Percentiles rank a stretch among this genome's conserved stretches.
phyloP scores from a whole-genome alignment of 768 basidiomycete genomes.

The Sporobolomyces phaffii region DNA sequence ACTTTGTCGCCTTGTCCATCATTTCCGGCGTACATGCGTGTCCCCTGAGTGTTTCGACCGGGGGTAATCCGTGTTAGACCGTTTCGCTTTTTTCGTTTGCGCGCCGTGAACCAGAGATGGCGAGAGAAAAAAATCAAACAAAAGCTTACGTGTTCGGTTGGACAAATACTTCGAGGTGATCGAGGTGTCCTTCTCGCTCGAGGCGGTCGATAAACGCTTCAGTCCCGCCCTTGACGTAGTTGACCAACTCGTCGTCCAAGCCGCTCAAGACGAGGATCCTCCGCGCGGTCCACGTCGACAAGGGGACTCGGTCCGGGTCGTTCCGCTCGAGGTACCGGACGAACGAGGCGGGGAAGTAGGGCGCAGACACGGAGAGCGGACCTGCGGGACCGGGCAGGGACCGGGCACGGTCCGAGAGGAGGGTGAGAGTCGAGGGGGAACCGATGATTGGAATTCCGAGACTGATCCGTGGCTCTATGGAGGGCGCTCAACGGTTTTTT shows the following conservation, averaged over 20 bases:
- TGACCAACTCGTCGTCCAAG: conserved; percentile 58
- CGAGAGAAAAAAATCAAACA: background rate
- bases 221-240: conserved; percentile 52
- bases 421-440: conserved; percentile 30
- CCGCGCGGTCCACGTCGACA: conserved; percentile 51
- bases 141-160: conserved; percentile 27
- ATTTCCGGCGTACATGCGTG: conserved; percentile 62
- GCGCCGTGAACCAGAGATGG: too few species aligned
- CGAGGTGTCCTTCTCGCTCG: background rate
- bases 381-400: conserved; percentile 6
- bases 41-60: conserved; percentile 47
- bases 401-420: conserved; percentile 32
- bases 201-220: conserved; percentile 54
- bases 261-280: conserved; percentile 69
- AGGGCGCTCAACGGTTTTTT: too few species aligned
- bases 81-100: too few species aligned
- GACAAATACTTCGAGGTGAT: conserved; percentile 17
- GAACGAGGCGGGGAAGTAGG: conserved; percentile 22
- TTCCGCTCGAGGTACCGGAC: background rate
- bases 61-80: too few species aligned
- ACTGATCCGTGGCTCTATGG: conserved; percentile 38
- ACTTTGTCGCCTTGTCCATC: conserved; percentile 51
- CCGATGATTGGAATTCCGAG: conserved; percentile 42
- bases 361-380: conserved; percentile 10
- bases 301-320: conserved; percentile 4